Evolutionary conservation across 2,329 filamentous ascomycete species (phyloP).

Genomic region (Zymoseptoria pseudotritici): DNA sequence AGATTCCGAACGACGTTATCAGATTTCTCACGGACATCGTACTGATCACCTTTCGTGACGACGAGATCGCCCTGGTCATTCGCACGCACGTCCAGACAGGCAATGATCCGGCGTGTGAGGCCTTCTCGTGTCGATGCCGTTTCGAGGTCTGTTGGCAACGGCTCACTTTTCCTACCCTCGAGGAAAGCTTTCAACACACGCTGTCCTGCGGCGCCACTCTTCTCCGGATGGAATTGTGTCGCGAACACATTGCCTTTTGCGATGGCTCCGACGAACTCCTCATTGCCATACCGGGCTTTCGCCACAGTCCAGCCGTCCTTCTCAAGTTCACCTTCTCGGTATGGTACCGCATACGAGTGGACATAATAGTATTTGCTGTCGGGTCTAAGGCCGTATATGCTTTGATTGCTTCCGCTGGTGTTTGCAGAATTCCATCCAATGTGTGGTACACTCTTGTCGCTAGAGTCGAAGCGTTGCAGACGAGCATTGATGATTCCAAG

Average conservation of each 20-base stretch:
- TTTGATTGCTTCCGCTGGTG: conserved; percentile 45
- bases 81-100: conserved; percentile 88
- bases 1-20: conserved; percentile 72
- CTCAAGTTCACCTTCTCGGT: conserved; percentile 66
- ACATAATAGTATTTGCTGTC: conserved; percentile 98
- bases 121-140: conserved; percentile 48
- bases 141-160: conserved; percentile 39
- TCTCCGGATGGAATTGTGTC: conserved; percentile 97
- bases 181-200: conserved; percentile 80
- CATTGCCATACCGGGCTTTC: conserved; percentile 75
- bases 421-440: conserved; percentile 97
- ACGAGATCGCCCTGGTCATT: conserved; percentile 94
- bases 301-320: conserved; percentile 84
- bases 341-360: conserved; percentile 83
- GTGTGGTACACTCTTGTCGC: conserved; percentile 85
- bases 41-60: conserved; percentile 97
- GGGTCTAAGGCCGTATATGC: conserved; percentile 70
- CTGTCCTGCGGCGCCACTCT: conserved; percentile 84
- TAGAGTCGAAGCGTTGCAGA: conserved; percentile 69
- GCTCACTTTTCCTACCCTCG: conserved; percentile 56
- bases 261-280: conserved; percentile 87
- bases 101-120: conserved; percentile 87
- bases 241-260: conserved; percentile 78
- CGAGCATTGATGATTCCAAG: conserved; percentile 65
- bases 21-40: conserved; percentile 90